These are phyloP conservation scores for Phaeosphaeriaceae sp. DNA, from an alignment of 2,329 filamentous ascomycete species.

Conservation along the genomic window DNA sequence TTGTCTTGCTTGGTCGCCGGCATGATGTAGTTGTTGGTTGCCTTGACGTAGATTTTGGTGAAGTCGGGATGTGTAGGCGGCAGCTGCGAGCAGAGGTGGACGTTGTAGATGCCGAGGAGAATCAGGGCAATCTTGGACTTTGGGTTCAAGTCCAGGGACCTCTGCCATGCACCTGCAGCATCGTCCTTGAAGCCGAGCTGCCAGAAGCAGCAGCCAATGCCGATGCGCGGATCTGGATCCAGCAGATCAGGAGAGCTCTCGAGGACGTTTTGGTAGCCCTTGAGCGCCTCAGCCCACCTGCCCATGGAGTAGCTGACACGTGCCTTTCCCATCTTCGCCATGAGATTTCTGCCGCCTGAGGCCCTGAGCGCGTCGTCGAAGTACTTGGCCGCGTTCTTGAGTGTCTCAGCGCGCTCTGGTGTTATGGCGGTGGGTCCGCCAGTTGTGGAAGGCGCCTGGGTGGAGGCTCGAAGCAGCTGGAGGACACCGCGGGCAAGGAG, in stretches of 20 bases:
- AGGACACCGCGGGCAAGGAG: constrained; percentile 91
- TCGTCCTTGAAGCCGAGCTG: constrained; percentile 94
- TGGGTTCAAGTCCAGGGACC: constrained; percentile 80
- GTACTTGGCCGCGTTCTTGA: constrained; percentile 86
- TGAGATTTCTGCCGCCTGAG: constrained; percentile 86
- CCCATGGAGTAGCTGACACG: constrained; percentile 86
- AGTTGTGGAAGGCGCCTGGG: constrained; percentile 77
- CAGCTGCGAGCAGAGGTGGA: constrained; percentile 84
- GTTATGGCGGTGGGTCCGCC: constrained; percentile 70
- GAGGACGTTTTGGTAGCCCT: constrained; percentile 86
- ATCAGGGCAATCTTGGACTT: constrained; percentile 91
- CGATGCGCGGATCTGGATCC: constrained; percentile 94
- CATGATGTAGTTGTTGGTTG: constrained; percentile 93
- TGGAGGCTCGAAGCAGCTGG: constrained; percentile 84
- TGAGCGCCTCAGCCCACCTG: constrained; percentile 83
- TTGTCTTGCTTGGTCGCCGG: constrained; percentile 94
- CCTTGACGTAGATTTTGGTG: constrained; percentile 83
- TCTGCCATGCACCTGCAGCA: constrained; percentile 88
- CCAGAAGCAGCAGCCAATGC: constrained; percentile 97
- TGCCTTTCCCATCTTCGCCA: constrained; percentile 90
- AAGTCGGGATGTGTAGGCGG: constrained; percentile 87
- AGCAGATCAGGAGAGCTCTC: constrained; percentile 84
- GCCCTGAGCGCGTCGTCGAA: constrained; percentile 93
- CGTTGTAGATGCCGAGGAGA: constrained; percentile 86
- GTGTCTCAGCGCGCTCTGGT: constrained; percentile 76